Evolutionary conservation across 176 grass and related monocot genomes (phyloP).

Genomic region (Raddia distichophylla): DNA sequence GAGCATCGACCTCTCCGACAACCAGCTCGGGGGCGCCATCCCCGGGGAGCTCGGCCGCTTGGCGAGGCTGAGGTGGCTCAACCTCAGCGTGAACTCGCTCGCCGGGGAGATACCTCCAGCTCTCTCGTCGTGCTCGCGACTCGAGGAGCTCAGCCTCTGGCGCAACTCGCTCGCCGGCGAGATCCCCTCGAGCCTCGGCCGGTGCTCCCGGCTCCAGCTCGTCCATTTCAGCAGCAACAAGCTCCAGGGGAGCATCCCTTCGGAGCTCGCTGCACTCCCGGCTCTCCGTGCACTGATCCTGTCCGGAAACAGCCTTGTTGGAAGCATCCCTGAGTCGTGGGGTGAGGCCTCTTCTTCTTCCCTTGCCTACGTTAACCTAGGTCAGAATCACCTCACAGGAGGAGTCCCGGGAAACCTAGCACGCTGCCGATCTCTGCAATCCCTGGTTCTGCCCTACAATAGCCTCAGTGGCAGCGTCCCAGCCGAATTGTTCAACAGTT

Average conservation of each 20-base stretch:
- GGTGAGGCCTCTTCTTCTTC: conserved; percentile 31
- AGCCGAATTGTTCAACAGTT: conserved; percentile 43
- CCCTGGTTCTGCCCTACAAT: background rate
- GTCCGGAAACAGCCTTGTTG: conserved; percentile 50
- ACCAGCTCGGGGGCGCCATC: background rate
- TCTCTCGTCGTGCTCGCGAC: conserved; percentile 42
- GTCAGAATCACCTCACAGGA: background rate
- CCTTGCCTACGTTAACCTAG: conserved; percentile 54
- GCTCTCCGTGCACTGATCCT: conserved; percentile 52
- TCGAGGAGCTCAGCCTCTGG: conserved; percentile 56
- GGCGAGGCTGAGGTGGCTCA: conserved; percentile 47
- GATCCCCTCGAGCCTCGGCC: conserved; percentile 42
- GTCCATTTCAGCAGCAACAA: conserved; percentile 59
- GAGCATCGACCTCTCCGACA: background rate
- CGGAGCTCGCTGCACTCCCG: conserved; percentile 40
- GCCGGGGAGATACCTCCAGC: conserved; percentile 39
- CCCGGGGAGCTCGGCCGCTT: background rate
- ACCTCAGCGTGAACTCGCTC: conserved; percentile 58
- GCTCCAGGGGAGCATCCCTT: conserved; percentile 50
- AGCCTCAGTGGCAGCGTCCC: conserved; percentile 42
- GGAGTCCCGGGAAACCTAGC: background rate
- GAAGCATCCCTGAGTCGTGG: conserved; percentile 41
- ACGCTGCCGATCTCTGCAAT: too few relatives aligned
- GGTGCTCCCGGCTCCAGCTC: conserved; percentile 49
- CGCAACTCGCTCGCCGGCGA: conserved; percentile 48